Conservation (phyloP, 148 eudicot genomes). For the Rheum nobile region DNA sequence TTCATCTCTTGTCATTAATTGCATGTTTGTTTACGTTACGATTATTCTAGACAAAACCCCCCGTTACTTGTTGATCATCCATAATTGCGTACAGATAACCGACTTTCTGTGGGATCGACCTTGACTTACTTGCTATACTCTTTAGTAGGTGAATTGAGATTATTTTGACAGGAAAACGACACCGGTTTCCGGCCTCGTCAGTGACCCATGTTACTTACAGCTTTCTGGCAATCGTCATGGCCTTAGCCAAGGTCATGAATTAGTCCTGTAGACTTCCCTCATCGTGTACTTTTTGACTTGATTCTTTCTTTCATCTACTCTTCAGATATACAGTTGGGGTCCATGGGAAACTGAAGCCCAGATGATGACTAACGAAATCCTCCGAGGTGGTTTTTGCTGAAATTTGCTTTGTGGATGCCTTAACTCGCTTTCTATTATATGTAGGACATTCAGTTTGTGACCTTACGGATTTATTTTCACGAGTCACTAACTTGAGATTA, state of each 20-base stretch:
- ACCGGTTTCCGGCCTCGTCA: too few relatives aligned
- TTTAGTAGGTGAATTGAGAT: too few relatives aligned
- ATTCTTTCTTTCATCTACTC: background rate
- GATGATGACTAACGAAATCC: constrained; percentile 26
- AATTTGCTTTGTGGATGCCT: background rate
- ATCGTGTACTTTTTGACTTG: background rate
- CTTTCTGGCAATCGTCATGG: constrained; percentile 47
- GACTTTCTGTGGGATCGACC: too few relatives aligned
- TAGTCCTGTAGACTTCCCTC: background rate
- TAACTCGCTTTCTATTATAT: background rate
- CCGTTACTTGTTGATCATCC: too few relatives aligned
- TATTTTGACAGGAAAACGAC: too few relatives aligned
- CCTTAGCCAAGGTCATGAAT: constrained; percentile 47
- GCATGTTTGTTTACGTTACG: too few relatives aligned
- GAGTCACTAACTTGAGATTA: background rate
- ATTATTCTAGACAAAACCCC: too few relatives aligned
- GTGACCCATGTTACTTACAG: constrained; percentile 65
- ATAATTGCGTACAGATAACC: too few relatives aligned
- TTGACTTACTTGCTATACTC: too few relatives aligned
- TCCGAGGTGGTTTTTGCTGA: constrained; percentile 18
- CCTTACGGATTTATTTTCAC: background rate
- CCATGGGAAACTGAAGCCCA: constrained; percentile 68
- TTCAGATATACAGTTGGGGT: constrained; percentile 82
- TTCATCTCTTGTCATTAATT: too few relatives aligned
- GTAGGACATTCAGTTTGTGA: background rate